Evolutionary conservation across 495 filamentous ascomycete genomes (phyloP).

Genomic region (Pyronema omphalodes): DNA sequence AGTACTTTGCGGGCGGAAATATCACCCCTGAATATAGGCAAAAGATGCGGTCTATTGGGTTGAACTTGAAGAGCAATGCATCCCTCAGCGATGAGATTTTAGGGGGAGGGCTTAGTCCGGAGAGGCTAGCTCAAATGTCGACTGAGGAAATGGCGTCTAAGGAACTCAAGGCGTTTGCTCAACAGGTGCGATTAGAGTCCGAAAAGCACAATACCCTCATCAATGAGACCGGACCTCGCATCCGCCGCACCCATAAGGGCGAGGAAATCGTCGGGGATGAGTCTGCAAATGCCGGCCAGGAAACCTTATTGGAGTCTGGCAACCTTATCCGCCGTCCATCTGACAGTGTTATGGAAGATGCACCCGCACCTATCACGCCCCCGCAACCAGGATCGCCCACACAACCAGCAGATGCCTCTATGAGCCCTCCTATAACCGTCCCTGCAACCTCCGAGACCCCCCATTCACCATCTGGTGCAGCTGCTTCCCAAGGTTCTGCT

Average conservation of each 20-base stretch:
- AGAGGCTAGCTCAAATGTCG: conserved; percentile 63
- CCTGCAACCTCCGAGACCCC: conserved; percentile 8
- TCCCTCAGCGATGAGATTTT: conserved; percentile 61
- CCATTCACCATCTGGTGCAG: conserved; percentile 2
- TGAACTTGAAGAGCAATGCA: conserved; percentile 73
- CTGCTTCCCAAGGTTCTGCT: neutral
- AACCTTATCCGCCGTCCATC: conserved; percentile 8
- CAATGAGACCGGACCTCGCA: conserved; percentile 63
- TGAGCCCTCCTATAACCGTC: conserved; percentile 14
- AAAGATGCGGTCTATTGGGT: conserved; percentile 46
- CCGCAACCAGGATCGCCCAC: neutral
- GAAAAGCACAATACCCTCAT: conserved; percentile 79
- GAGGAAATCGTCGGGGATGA: conserved; percentile 71
- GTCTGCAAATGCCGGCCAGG: conserved; percentile 13
- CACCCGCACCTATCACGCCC: neutral
- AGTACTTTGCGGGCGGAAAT: conserved; percentile 29
- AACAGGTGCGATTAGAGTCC: conserved; percentile 45
- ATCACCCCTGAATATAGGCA: conserved; percentile 32
- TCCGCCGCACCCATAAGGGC: conserved; percentile 85
- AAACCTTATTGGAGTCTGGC: conserved; percentile 15
- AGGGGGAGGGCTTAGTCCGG: conserved; percentile 44
- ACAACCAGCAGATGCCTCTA: conserved; percentile 9
- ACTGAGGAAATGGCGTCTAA: conserved; percentile 79
- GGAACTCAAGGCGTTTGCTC: conserved; percentile 60
- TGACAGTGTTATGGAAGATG: conserved; percentile 3